Evolutionary conservation across 371 early-diverging fungal genomes (phyloP), one percentile per base, ranked within the genome.

Genomic region (Mucor indicus): DNA sequence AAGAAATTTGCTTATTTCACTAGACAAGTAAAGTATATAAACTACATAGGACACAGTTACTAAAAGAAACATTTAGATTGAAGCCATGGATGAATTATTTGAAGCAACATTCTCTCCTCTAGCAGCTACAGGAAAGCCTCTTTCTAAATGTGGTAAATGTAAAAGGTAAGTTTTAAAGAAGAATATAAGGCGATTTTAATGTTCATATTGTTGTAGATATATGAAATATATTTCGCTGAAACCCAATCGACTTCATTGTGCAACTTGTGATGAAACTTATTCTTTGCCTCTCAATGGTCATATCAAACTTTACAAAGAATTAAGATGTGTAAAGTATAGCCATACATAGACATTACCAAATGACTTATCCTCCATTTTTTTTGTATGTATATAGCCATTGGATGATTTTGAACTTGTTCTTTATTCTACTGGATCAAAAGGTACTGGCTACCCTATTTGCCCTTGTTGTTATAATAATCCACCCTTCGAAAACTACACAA

Each of bases 61-160:
- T 50, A 22, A 41, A 25, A 6, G 10, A 16, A 12, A 20, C 13
- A 20, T 23, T 10, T 57, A 72, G 73, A 69, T 79, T 53, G 63
- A 60, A 22, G 43, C 56, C 0, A 79, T 79, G 79, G 79, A 79
- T 43, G 71, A 74, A 44, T 43, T 79, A 8, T 79, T 79, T 55
- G 79, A 79, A 53, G 79, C 77, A 1, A 77, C 79, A 1, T 79
- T 75, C 27, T 75, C 75, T 1, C 63, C 78, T 16, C 50, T 79
- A 1, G 74, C 77, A 22, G 65, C 69, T 12, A 68, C 78, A 0
- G 79, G 80, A 3, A 60, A 55, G 48, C 57, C 68, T 5, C 25
- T 80, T 4, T 75, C 80, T 3, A 80, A 77, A 43, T 80, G 80
- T 41, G 80, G 79, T 23, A 74, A 69, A 55, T 79, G 80, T 51